phyloP scores from a whole-genome alignment of 164 flowering plant genomes.

The Vitis vinifera region ASM3070453v1 NC_081813.1:1328501-1329000 shows the following conservation, averaged over 20 bases:
- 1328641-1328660: not conserved
- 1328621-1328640: slow-evolving; percentile 32
- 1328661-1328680: slow-evolving; percentile 5
- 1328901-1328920: too few species aligned
- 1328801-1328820: not conserved
- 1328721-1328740: slow-evolving; percentile 19
- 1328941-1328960: too few species aligned
- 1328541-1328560: slow-evolving; percentile 7
- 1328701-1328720: not conserved
- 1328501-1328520: not conserved
- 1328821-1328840: slow-evolving; percentile 24
- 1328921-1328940: too few species aligned
- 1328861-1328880: not conserved
- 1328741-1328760: slow-evolving; percentile 16
- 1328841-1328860: slow-evolving; percentile 11
- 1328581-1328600: slow-evolving; percentile 19
- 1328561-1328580: slow-evolving; percentile 27
- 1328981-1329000: too few species aligned
- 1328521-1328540: not conserved
- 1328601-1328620: slow-evolving; percentile 30
- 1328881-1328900: not conserved
- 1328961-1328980: too few species aligned
- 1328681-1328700: slow-evolving; percentile 9
- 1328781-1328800: not conserved
- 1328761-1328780: not conserved